Base-by-base conservation (phyloP, 2,329 filamentous ascomycete genomes). In the Trichoderma atroviride region DNA sequence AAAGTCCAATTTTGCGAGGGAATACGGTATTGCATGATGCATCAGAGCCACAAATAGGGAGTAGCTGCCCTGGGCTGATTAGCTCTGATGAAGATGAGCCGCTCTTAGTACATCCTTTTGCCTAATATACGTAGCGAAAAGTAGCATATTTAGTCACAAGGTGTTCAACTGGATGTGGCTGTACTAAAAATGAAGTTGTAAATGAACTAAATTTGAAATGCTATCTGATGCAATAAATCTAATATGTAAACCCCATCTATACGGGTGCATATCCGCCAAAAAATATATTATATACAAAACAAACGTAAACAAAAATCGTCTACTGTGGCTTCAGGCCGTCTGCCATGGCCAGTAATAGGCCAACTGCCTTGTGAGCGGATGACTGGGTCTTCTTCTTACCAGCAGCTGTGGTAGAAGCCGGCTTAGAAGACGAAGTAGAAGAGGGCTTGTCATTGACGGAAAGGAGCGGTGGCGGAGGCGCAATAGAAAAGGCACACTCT, bases 321-420 rank as follows among this genome's bases (percentile, higher is more conserved):
- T 27, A 57, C 14, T 31, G 29, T 9, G 52, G 47, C 19, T 33
- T 53, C 7, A 66, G 11, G 31, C 63, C 63, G 22, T 66, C 63
- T 19, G 63, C 63, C 63, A 66, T 66, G 13, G 63, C 63, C 27
- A 66, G 7, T 9, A 66, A 37, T 31, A 66, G 40, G 40, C 53
- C 63, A 66, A 66, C 27, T n/a, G 63, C 63, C 53, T 66, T 66
- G 63, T 66, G 63, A 11, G 63, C 63, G n/a, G 63, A 56, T 19
- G 63, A 57, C 27, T 47, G 19, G 0, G 63, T 57, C 63, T 66
- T 66, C 37, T 56, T 65, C 62, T 56, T 65, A 1, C 29, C 22
- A 10, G 52, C 3, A 16, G 52, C 27, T 19, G 22, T 27, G n/a
- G 52, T 9, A 55, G 62, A 27, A 43, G 37, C 9, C 0, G 63